Evolutionary conservation across 192 early-diverging fungal species (phyloP).

Genomic region (Backusella tuberculispora): DNA sequence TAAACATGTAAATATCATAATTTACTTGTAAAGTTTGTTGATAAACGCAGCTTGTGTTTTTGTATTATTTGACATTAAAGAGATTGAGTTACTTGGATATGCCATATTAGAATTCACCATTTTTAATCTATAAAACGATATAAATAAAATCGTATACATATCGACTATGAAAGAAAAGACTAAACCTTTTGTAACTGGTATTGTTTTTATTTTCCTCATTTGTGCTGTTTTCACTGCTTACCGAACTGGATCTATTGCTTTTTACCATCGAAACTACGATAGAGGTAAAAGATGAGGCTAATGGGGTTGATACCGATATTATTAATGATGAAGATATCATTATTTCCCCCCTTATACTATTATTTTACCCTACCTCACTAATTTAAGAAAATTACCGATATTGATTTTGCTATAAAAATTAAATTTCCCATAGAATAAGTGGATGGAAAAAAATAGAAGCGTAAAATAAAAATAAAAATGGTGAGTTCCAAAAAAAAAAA

Average conservation of each 20-base stretch:
- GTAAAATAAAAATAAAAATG: neutral
- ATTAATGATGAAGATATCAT: neutral
- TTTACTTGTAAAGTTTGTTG: slow-evolving; percentile 52
- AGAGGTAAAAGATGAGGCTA: neutral
- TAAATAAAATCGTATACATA: neutral
- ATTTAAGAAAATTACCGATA: slow-evolving; percentile 13
- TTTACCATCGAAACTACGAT: neutral
- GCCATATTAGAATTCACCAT: slow-evolving; percentile 5
- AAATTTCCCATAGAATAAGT: slow-evolving; percentile 13
- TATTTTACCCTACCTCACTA: slow-evolving; percentile 4
- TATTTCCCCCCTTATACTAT: neutral
- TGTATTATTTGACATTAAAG: slow-evolving; percentile 16
- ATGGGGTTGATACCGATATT: neutral
- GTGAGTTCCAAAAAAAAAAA: neutral
- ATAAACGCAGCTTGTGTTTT: slow-evolving; percentile 55
- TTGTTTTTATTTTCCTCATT: neutral
- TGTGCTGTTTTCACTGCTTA: neutral
- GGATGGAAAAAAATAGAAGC: slow-evolving; percentile 7
- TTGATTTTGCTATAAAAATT: slow-evolving; percentile 1
- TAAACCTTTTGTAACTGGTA: neutral
- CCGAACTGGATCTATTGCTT: slow-evolving; percentile 1
- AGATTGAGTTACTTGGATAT: neutral
- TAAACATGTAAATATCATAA: too few relatives aligned
- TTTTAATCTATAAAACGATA: neutral
- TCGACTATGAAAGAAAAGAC: neutral